Evolutionary conservation across 192 early-diverging fungal species (phyloP).

Genomic region (Linnemannia hyalina): DNA sequence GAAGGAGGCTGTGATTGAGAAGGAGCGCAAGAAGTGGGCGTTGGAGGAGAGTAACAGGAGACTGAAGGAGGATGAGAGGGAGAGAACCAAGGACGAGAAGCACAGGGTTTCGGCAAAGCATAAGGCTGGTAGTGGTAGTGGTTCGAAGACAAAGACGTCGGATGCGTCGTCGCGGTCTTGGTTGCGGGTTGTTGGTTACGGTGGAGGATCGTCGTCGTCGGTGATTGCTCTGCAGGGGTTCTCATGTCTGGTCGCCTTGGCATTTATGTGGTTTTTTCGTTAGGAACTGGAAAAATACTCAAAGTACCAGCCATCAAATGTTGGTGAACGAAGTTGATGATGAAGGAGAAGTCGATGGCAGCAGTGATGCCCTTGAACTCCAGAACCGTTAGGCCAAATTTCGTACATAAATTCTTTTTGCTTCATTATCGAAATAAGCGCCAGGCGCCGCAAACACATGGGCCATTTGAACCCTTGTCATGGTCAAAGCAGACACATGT

Average conservation of each 20-base stretch:
- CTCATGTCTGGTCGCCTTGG: conserved; percentile 18
- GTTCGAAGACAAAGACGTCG: background rate
- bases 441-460: background rate
- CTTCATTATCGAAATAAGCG: background rate
- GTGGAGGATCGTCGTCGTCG: background rate
- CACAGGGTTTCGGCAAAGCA: background rate
- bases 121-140: background rate
- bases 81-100: background rate
- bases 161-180: background rate
- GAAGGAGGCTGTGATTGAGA: conserved; percentile 15
- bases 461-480: background rate
- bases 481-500: background rate
- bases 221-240: conserved; percentile 14
- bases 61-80: background rate
- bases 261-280: conserved; percentile 32
- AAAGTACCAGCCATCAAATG: background rate
- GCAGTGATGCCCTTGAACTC: background rate
- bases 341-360: background rate
- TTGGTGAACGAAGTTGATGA: background rate
- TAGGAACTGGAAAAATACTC: conserved; percentile 3
- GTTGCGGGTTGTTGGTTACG: background rate
- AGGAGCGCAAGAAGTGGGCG: conserved; percentile 14
- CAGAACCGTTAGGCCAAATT: background rate
- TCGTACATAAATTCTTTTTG: background rate
- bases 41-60: conserved; percentile 2